Evolutionary conservation across 805 yeast species (phyloP).

Genomic region (Saccharomycopsis sp.): DNA sequence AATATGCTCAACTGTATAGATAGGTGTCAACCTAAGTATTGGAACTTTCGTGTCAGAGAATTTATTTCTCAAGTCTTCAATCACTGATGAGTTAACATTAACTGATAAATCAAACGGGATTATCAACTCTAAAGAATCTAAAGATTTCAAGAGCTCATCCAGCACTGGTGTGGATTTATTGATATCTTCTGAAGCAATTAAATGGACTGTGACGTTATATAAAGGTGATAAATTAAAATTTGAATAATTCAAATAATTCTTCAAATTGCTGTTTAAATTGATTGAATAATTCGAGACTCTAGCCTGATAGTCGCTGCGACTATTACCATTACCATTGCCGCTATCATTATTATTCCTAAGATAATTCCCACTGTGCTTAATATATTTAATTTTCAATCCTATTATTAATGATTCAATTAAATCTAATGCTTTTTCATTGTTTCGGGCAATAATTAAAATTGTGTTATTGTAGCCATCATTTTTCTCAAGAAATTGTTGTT

Average conservation of each 20-base stretch:
- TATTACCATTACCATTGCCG: slow-evolving; percentile 1
- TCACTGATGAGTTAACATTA: slow-evolving; percentile 33
- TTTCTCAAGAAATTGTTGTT: slow-evolving; percentile 5
- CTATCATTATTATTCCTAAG: slow-evolving; percentile 36
- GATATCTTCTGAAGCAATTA: slow-evolving; percentile 34
- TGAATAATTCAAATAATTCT: slow-evolving; percentile 9
- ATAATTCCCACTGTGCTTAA: slow-evolving; percentile 56
- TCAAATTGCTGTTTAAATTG: slow-evolving; percentile 14
- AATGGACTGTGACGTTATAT: slow-evolving; percentile 30
- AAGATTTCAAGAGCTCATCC: not conserved
- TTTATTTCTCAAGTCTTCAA: slow-evolving; percentile 28
- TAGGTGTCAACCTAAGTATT: slow-evolving; percentile 62
- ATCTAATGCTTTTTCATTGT: slow-evolving; percentile 59
- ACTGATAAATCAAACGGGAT: slow-evolving; percentile 60
- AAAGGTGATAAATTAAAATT: slow-evolving; percentile 15
- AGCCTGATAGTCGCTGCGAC: not conserved
- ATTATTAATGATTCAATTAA: slow-evolving; percentile 62
- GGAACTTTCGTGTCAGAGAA: slow-evolving; percentile 35
- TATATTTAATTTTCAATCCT: slow-evolving; percentile 51
- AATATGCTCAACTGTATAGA: slow-evolving; percentile 81
- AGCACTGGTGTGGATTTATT: no score
- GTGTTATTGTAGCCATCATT: slow-evolving; percentile 31
- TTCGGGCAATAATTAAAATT: slow-evolving; percentile 63
- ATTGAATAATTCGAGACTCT: slow-evolving; percentile 10
- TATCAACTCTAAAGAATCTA: slow-evolving; percentile 38